Percentiles rank a stretch among this genome's conserved stretches.
phyloP scores from a whole-genome alignment of 345 rosid species.

The Brassica juncea region DNA sequence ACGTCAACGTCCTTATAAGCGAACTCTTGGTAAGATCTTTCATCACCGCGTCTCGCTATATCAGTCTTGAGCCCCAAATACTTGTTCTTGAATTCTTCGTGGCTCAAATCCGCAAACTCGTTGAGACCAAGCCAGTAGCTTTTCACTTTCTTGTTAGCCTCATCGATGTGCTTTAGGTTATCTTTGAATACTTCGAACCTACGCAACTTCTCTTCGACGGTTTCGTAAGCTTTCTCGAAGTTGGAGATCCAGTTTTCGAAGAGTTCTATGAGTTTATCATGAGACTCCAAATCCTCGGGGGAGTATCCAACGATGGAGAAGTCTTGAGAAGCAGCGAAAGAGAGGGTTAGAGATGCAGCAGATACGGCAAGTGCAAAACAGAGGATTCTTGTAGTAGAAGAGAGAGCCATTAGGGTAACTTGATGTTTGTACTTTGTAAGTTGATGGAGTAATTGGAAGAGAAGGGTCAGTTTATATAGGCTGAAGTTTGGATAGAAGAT shows the following conservation, averaged over 20 bases:
- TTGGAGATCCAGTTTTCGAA: constrained; percentile 73
- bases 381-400: constrained; percentile 37
- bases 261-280: constrained; percentile 57
- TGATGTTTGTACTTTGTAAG: not conserved
- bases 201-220: constrained; percentile 61
- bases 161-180: constrained; percentile 72
- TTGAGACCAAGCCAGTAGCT: constrained; percentile 82
- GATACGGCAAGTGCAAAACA: constrained; percentile 40
- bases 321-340: constrained; percentile 42
- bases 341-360: constrained; percentile 31
- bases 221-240: constrained; percentile 59
- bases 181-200: constrained; percentile 72
- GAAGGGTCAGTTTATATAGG: constrained; percentile 34
- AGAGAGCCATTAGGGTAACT: constrained; percentile 44
- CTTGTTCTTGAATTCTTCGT: constrained; percentile 71
- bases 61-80: constrained; percentile 57
- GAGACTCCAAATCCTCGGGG: constrained; percentile 59
- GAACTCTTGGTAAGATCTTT: constrained; percentile 40
- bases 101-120: constrained; percentile 76
- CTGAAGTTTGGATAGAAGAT: not conserved
- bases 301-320: constrained; percentile 72
- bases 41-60: constrained; percentile 24
- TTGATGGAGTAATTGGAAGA: constrained; percentile 22
- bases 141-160: constrained; percentile 56
- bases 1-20: constrained; percentile 42